Evolutionary conservation across 1,139 yeast genomes (phyloP), one percentile per base, ranked within the genome.

Genomic region (Debaryomycetaceae sp.): DNA sequence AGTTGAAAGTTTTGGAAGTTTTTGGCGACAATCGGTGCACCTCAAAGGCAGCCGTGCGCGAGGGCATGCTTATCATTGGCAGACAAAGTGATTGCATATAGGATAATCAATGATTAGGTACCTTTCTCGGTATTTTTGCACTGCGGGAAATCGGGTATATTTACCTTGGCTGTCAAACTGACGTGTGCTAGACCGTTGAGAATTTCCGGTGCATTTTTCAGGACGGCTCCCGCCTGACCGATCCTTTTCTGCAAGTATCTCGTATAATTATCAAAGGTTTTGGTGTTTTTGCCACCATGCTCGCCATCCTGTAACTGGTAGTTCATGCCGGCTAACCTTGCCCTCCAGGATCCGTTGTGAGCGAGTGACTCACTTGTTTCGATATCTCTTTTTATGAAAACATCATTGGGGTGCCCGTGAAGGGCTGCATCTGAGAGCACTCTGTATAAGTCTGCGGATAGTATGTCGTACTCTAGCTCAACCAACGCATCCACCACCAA

Each of bases 11-110:
- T 9, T 48, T 88, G 34, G 95, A 85, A 47, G 85, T 84, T 4
- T 84, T 81, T 52, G 95, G 95, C 0, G 71, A 80, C 44, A 83
- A 83, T 43, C 61, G 75, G 40, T 79, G 91, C 34, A 78, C 88
- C 0, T 59, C 67, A 5, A 59, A 61, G 16, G 84, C 84, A 0
- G 52, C 53, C 3, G 51, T 71, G 4, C 61, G 79, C 35, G 61
- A 63, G 2, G 83, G 78, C 9, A 48, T 84, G 27, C 69, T 75
- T 37, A 62, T 86, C 4, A 75, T 85, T 37, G 96, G 96, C 5
- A 67, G 95, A 36, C 89, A 83, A 51, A 77, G 81, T 41, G 88
- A 80, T 43, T 62, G 71, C 39, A 60, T 72, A 27, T 73, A 36
- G 34, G 21, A 19, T 19, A 15, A 16, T 16, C 5, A n/a, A n/a